Percentiles rank a stretch among this genome's conserved stretches.
Evolutionary conservation across 495 filamentous ascomycete genomes (phyloP).

Genomic region (Penicillium malachiteum): DNA sequence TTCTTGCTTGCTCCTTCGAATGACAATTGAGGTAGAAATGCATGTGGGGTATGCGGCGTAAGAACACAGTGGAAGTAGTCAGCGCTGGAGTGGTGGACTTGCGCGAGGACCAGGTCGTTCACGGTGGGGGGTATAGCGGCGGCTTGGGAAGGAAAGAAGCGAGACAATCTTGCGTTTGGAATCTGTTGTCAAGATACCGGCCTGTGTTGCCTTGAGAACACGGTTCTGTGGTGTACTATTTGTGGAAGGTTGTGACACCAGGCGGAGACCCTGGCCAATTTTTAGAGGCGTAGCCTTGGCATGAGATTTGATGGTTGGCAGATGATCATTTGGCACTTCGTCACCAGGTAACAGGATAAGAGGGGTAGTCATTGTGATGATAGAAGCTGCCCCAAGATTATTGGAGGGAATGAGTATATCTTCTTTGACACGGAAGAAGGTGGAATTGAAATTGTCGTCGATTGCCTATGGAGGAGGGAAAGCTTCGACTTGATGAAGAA

Average conservation of each 20-base stretch:
- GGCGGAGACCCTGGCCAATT: constrained; percentile 76
- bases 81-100: constrained; percentile 67
- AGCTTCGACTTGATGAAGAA: constrained; percentile 4
- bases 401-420: too few relatives aligned
- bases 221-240: constrained; percentile 23
- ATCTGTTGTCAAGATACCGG: constrained; percentile 78
- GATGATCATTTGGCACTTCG: constrained; percentile 53
- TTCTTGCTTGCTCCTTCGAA: constrained; percentile 93
- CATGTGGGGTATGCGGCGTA: constrained; percentile 68
- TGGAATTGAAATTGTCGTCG: background rate
- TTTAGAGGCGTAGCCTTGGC: constrained; percentile 53
- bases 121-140: constrained; percentile 73
- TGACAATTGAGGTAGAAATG: constrained; percentile 77
- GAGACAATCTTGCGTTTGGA: constrained; percentile 62
- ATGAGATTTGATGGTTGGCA: constrained; percentile 62
- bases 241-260: constrained; percentile 36
- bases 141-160: constrained; percentile 37
- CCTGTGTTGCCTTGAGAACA: constrained; percentile 68
- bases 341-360: constrained; percentile 77
- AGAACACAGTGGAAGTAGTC: constrained; percentile 77
- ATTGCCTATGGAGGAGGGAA: constrained; percentile 1
- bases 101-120: constrained; percentile 83
- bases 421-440: too few relatives aligned
- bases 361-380: constrained; percentile 41
- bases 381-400: background rate